Evolutionary conservation across 345 rosid genomes (phyloP).

Genomic region (Syzygium aqueum): DNA sequence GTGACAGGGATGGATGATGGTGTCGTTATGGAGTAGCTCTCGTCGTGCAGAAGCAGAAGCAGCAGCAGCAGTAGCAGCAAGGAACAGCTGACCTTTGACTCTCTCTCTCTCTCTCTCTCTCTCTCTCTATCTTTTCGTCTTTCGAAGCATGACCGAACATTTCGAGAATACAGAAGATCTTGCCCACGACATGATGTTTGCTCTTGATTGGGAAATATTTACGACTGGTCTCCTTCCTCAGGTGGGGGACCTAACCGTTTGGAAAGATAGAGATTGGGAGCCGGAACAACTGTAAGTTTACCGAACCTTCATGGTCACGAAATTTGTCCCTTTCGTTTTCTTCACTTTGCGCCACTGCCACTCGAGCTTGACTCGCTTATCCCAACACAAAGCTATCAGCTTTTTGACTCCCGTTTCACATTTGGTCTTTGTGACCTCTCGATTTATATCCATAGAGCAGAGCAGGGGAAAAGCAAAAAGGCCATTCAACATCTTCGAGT

Average conservation of each 20-base stretch:
- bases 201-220: neutral
- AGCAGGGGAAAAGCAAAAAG: neutral
- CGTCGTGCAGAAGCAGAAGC: neutral
- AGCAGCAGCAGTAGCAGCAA: neutral
- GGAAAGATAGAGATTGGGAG: neutral
- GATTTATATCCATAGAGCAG: neutral
- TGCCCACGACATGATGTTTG: neutral
- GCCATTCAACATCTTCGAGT: neutral
- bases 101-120: neutral
- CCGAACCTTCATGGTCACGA: no score
- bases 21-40: neutral
- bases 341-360: neutral
- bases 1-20: neutral
- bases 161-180: neutral
- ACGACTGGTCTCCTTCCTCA: neutral
- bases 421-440: neutral
- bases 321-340: neutral
- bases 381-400: neutral
- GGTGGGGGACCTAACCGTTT: neutral
- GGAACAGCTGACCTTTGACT: neutral
- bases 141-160: neutral
- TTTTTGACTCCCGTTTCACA: neutral
- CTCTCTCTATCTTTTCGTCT: neutral
- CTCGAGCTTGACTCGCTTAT: neutral
- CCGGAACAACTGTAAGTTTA: neutral